Evolutionary conservation across 257 asterid species (phyloP), one percentile per base, ranked within the genome.

Genomic region (Lycium ferocissimum): DNA sequence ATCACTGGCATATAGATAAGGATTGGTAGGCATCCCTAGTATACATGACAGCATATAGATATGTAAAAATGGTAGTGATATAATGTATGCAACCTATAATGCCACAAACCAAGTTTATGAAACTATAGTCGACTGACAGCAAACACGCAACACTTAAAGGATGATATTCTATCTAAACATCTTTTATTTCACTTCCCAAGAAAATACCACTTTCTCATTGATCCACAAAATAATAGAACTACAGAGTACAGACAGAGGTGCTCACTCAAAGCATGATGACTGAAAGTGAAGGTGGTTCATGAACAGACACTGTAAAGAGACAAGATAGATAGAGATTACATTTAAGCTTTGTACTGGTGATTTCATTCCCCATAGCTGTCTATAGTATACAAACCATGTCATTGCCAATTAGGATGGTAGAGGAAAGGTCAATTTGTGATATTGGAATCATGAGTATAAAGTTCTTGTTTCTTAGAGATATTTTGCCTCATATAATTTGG

Each of bases 1-100:
- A 63, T 95, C 98, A 67, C 92, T 26, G 0, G 99, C 99, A 87
- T 96, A 96, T 80, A 96, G 88, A 80, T 92, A 88, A 78, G 95
- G 95, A 61, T 91, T 84, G 20, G 90, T 61, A 38, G 99, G 99
- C 95, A 93, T 96, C 89, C 97, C 99, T 96, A 93, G 66, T 75
- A 62, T 40, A 89, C 76, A 87, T 47, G 62, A 54, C 70, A 84
- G 66, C 86, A 37, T 43, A 67, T 10, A 78, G 15, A 53, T 54
- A 78, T 53, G 82, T 76, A 15, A 78, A 76, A 57, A 72, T 72
- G 53, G 38, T 5, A 26, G 9, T 26, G 49, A 78, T 53, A 78
- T 53, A 78, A 14, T 26, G 62, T 14, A 53, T 26, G 47, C 82
- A 78, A 78, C 49, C 66, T 33, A 26, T 26, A 53, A 78, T 78